Conservation (phyloP, 371 early-diverging fungal genomes). For the Fennellomyces sp. region DNA sequence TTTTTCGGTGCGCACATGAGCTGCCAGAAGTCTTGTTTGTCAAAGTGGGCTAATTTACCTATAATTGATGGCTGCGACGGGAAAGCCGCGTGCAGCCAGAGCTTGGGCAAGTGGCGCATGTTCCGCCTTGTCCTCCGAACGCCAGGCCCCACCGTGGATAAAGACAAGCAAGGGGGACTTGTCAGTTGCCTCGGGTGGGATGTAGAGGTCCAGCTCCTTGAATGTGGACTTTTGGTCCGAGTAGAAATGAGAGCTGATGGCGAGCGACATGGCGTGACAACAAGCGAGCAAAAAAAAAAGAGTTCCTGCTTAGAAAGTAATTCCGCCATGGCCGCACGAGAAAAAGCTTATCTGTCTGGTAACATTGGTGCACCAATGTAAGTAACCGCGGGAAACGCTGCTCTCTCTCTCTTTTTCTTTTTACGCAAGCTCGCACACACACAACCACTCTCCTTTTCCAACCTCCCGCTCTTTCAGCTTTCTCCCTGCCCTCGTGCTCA, state of each 20-base stretch:
- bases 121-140: constrained; percentile 72
- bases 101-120: constrained; percentile 48
- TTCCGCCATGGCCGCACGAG: too few relatives aligned
- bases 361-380: too few relatives aligned
- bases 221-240: not conserved
- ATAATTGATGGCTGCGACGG: constrained; percentile 76
- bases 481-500: too few relatives aligned
- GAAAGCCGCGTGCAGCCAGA: constrained; percentile 43
- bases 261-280: not conserved
- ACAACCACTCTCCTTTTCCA: too few relatives aligned
- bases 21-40: not conserved
- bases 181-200: constrained; percentile 5
- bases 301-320: too few relatives aligned
- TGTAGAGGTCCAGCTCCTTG: constrained; percentile 35
- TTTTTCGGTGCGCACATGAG: not conserved
- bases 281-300: not conserved
- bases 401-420: too few relatives aligned
- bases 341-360: too few relatives aligned
- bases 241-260: not conserved
- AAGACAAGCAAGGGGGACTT: constrained; percentile 60
- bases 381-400: too few relatives aligned
- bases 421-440: too few relatives aligned
- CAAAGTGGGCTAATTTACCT: constrained; percentile 31
- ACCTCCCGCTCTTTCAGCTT: too few relatives aligned
- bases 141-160: constrained; percentile 89